These are phyloP conservation scores for Arctium minus DNA, from an alignment of 129 eudicot species.

Conservation along the genomic window DNA sequence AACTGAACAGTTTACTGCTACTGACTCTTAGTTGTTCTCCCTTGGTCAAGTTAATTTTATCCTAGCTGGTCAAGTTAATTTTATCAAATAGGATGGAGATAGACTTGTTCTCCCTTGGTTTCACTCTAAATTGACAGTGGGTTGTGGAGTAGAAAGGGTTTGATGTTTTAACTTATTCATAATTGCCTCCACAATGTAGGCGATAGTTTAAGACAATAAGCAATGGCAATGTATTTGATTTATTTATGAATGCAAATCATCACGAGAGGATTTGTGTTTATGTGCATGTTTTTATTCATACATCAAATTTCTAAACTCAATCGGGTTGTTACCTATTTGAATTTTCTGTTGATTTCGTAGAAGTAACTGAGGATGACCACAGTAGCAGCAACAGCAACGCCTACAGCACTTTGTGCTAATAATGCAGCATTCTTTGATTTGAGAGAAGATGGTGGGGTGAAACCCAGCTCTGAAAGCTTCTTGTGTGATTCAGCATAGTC, in stretches of 20 bases:
- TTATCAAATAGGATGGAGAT: slow-evolving; percentile 60
- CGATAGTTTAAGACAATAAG: slow-evolving; percentile 20
- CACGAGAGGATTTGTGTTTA: neutral
- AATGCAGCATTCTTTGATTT: slow-evolving; percentile 22
- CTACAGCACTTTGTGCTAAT: slow-evolving; percentile 39
- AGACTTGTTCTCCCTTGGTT: slow-evolving; percentile 78
- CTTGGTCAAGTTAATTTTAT: neutral
- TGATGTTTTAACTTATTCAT: slow-evolving; percentile 5
- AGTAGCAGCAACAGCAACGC: slow-evolving; percentile 63
- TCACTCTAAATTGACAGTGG: neutral
- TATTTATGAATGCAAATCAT: slow-evolving; percentile 27
- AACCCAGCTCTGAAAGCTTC: slow-evolving; percentile 92
- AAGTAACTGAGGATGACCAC: slow-evolving; percentile 63
- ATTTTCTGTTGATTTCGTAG: slow-evolving; percentile 45
- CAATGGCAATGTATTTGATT: slow-evolving; percentile 13
- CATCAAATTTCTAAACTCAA: slow-evolving; percentile 13
- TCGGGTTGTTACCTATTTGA: slow-evolving; percentile 11
- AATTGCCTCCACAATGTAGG: slow-evolving; percentile 26
- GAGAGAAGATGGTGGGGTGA: slow-evolving; percentile 50
- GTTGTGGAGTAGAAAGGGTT: neutral
- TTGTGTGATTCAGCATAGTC: slow-evolving; percentile 96
- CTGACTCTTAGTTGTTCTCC: slow-evolving; percentile 17
- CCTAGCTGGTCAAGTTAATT: neutral
- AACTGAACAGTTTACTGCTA: neutral
- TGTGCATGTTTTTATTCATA: neutral